These are phyloP conservation scores for Ustilago xerochloae DNA, from an alignment of 1,284 basidiomycete genomes.

Conservation along the genomic window DNA sequence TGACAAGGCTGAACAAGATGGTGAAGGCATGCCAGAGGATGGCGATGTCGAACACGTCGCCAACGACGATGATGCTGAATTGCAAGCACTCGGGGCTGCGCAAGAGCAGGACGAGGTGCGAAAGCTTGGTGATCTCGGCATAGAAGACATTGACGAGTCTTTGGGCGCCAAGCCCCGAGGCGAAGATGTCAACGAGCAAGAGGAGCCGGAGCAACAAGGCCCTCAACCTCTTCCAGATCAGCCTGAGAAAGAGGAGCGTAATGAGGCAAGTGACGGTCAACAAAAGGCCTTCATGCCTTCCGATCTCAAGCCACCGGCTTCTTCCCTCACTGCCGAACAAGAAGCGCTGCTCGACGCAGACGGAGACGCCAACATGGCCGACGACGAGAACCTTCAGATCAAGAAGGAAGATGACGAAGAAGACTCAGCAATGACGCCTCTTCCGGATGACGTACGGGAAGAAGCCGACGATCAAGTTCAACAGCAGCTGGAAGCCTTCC, in stretches of 20 bases:
- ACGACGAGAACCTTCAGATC: constrained; percentile 74
- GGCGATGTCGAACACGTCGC: constrained; percentile 82
- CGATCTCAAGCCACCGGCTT: constrained; percentile 45
- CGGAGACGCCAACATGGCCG: constrained; percentile 38
- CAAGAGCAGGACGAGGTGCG: constrained; percentile 74
- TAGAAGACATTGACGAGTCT: constrained; percentile 59
- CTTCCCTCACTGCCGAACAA: constrained; percentile 24
- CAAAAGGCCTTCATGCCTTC: constrained; percentile 58
- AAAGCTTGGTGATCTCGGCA: constrained; percentile 72
- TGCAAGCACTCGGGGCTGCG: constrained; percentile 90
- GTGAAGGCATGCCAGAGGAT: constrained; percentile 70
- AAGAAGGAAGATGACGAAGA: constrained; percentile 63
- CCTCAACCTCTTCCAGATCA: constrained; percentile 53
- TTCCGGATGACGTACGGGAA: constrained; percentile 56
- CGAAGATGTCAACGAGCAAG: constrained; percentile 28
- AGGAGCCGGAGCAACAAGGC: constrained; percentile 26
- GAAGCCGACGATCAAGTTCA: constrained; percentile 62
- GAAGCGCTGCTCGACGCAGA: constrained; percentile 35
- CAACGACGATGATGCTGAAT: constrained; percentile 77
- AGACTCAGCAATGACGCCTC: constrained; percentile 52
- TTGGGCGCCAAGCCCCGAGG: constrained; percentile 68
- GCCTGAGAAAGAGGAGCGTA: constrained; percentile 64
- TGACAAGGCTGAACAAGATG: constrained; percentile 70
- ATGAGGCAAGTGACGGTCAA: constrained; percentile 53
- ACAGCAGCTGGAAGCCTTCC: constrained; percentile 70